Base-by-base conservation (phyloP, 2,329 filamentous ascomycete genomes). In the Knufia fluminis region DNA sequence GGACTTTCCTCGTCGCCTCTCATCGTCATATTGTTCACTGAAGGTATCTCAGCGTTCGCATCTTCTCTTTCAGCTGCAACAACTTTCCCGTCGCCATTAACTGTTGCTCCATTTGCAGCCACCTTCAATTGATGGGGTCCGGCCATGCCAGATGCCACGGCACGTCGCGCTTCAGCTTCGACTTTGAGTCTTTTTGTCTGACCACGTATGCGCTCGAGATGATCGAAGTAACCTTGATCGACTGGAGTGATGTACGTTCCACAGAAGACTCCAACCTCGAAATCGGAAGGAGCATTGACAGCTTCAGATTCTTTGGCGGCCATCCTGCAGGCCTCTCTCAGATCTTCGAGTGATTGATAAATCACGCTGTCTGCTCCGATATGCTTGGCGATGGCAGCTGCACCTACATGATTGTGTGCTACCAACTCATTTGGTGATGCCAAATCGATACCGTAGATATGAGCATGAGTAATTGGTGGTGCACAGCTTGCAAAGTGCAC, bases 211-310 rank as follows among this genome's bases (percentile, higher is more conserved):
- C 76, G 71, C 66, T 86, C 83, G 3, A 94, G 73, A 60, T 88
- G 86, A 57, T 86, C 80, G 58, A 96, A 92, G 69, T 96, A 96
- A 32, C 78, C 82, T 4, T 82, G 76, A 1, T 83, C 78, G 1
- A 96, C 85, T 0, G 80, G 80, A 0, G 91, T 96, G 53, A 86
- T 75, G 66, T 96, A 96, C 55, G 82, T 80, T 40, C 91, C 91
- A 62, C 82, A 88, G 71, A 97, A 96, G 7, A 96, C 90, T 48
- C 91, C 90, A 2, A 94, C 82, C 64, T 97, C 91, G 57, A 96
- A 96, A 49, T 83, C 73, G 55, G 77, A 59, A 3, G 68, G 69
- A 71, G 7, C 73, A 73, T 59, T 78, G 64, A 28, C 71, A 69
- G 53, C 77, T 68, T 49, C 76, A 70, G 45, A 80, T 76, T 53